Evolutionary conservation across 495 filamentous ascomycete genomes (phyloP), one percentile per base, ranked within the genome.

Genomic region (Pseudoneurospora amorphoporcata): DNA sequence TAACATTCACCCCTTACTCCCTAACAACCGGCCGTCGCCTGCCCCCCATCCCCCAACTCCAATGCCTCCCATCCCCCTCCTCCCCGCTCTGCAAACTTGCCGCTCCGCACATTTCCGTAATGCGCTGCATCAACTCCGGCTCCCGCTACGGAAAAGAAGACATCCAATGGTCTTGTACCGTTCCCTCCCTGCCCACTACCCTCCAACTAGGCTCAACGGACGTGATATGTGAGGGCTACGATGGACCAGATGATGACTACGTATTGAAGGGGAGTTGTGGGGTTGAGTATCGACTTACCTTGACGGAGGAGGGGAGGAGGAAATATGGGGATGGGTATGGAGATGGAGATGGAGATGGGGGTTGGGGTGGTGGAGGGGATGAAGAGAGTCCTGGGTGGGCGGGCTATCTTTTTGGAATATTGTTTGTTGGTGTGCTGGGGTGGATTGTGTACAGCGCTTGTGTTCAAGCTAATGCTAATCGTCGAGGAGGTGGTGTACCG

Each of bases 171-270:
- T 90, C 92, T 0, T 99, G 95, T 81, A 89, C 88, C 2, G 93
- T 95, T 0, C 83, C 71, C 3, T 17, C 86, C 4, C 82, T 98
- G 1, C 95, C 95, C 0, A 78, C 86, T 0, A 92, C 96, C 76
- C 92, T 99, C 79, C 95, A 95, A 78, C 87, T 98, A 14, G 95
- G 94, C 42, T 83, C 87, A 37, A 98, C 95, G 3, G 95, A 99
- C 71, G 95, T 99, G 12, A 84, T 93, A 4, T 99, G 95, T 80
- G 95, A 99, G 77, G 95, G 95, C 9, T 98, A 97, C 81, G 84
- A 87, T 19, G 82, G 79, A 12, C 81, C 91, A 0, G 88, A 93
- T 23, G 95, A 99, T 78, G 86, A 87, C 0, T 95, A 93, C 82
- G 87, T 98, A 5, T 83, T 99, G 19, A 92, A 92, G 73, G 95